Evolutionary conservation across 2,329 filamentous ascomycete genomes (phyloP).

Genomic region (Trichophyton equinum): DNA sequence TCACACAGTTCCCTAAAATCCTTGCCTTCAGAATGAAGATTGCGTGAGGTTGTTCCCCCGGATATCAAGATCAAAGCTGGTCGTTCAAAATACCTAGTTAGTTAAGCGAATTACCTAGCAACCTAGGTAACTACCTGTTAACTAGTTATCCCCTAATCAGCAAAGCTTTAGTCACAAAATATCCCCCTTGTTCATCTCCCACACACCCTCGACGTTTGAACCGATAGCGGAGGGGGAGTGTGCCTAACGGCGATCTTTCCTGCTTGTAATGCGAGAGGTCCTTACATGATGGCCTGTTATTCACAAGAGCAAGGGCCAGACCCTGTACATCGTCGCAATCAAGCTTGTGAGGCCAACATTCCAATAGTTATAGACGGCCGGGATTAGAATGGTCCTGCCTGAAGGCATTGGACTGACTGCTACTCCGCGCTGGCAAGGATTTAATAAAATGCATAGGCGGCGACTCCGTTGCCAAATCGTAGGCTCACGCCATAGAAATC

Average conservation of each 20-base stretch:
- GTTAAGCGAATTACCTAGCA: background rate
- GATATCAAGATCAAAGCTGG: background rate
- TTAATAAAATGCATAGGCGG: too few species aligned
- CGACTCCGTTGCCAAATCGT: too few species aligned
- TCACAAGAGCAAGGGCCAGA: background rate
- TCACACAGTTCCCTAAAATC: slow-evolving; percentile 14
- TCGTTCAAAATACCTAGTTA: background rate
- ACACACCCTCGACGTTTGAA: too few species aligned
- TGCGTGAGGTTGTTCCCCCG: background rate
- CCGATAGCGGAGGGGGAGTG: background rate
- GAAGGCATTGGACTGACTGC: background rate
- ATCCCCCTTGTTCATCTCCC: too few species aligned
- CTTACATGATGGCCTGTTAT: background rate
- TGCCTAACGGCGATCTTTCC: background rate
- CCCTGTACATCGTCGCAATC: background rate
- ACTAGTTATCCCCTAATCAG: too few species aligned
- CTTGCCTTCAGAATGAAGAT: slow-evolving; percentile 13
- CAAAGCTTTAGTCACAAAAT: too few species aligned
- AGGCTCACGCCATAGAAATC: too few species aligned
- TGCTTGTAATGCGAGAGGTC: background rate
- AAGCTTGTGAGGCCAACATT: background rate
- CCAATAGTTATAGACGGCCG: background rate
- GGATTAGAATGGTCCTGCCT: background rate
- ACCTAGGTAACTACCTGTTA: background rate
- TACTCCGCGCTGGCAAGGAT: background rate